These are phyloP conservation scores for Ophiosphaerella korrae DNA, from an alignment of 2,329 filamentous ascomycete genomes.

Conservation along the genomic window DNA sequence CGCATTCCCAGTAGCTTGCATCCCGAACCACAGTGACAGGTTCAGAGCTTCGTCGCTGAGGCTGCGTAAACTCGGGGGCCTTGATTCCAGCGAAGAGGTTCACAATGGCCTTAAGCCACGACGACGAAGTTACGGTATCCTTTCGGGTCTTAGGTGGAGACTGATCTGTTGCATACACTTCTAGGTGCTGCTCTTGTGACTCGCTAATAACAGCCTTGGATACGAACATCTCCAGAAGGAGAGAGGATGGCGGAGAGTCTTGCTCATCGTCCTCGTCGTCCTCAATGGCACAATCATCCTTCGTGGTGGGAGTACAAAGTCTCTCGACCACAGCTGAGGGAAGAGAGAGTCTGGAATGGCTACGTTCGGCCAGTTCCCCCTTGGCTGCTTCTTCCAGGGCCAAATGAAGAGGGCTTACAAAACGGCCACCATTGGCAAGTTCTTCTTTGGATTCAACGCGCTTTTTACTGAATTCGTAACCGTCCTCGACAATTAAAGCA, in stretches of 20 bases:
- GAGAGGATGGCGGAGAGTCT: not conserved
- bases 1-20: too few relatives aligned
- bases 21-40: too few relatives aligned
- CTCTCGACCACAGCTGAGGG: too few relatives aligned
- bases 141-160: not conserved
- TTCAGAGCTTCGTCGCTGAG: too few relatives aligned
- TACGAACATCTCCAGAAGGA: not conserved
- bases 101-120: slow-evolving; percentile 10
- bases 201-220: not conserved
- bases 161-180: not conserved
- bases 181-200: not conserved
- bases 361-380: not conserved
- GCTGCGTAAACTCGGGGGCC: too few relatives aligned
- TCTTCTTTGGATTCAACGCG: slow-evolving; percentile 3
- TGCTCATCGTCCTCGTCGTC: not conserved
- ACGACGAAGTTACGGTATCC: not conserved
- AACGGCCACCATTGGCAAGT: not conserved
- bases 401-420: not conserved
- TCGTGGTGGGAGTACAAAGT: not conserved
- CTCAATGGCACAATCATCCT: not conserved
- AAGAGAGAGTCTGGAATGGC: not conserved
- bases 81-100: slow-evolving; percentile 17
- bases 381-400: not conserved
- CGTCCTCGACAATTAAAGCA: not conserved
- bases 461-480: slow-evolving; percentile 4